Base-by-base conservation (phyloP, 2,329 filamentous ascomycete species). In the Colletotrichum sp. region DNA sequence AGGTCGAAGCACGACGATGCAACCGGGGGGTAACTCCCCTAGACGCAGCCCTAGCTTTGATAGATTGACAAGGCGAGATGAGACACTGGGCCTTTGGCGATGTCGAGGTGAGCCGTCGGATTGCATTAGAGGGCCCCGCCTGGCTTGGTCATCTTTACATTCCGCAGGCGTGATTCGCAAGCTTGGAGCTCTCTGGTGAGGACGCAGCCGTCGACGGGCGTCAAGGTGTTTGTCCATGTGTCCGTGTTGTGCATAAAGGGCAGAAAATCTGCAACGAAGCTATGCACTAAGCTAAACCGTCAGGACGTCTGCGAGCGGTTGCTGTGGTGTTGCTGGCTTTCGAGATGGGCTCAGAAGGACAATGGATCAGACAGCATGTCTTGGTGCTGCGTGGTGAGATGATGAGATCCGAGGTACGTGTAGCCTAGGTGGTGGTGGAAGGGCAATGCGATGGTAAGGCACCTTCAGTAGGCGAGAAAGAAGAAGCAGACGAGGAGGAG, bases 1-100 rank as follows among this genome's bases (percentile, higher is more conserved):
- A 32, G 73, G 64, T 68, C 64, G 70, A 44, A 64, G 73, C 63
- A 73, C 59, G n/a, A 21, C 60, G 28, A 67, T 65, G 73, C 73
- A 49, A 59, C 44, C 70, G 64, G 70, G n/a, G 36, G n/a, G 8
- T 16, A 15, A 30, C 59, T 21, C 32, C 55, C 62, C 32, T 55
- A 72, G 68, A 55, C 8, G 52, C 69, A 68, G 64, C 55, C 32
- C 39, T 64, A 64, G 57, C 55, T 49, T 60, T 62, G 64, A 49
- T 68, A 60, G 64, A 68, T 65, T 72, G 63, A 68, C 59, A 57
- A 52, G 59, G 57, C 28, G 18, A 34, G 24, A 28, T 62, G 62
- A 64, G 60, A 36, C 68, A 32, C 28, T 65, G n/a, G 44, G 44
- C n/a, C 44, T 52, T 28, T 39, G 64, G 70, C 55, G 21, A 64